These are phyloP conservation scores for Aristolochia contorta DNA, from an alignment of 164 flowering plant species.

Conservation along the genomic window DNA sequence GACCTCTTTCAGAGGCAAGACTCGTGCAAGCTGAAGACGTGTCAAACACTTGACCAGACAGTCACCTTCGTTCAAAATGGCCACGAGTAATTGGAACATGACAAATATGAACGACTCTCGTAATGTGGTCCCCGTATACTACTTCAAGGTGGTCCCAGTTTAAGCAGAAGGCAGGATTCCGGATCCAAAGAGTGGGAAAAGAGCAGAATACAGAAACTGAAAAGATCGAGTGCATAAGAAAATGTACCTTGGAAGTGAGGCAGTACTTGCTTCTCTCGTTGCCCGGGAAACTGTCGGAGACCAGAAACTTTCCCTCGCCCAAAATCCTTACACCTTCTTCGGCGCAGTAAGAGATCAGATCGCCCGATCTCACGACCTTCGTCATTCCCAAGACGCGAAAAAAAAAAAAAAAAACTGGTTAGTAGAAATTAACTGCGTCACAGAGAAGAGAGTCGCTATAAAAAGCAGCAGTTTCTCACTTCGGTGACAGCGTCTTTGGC, in stretches of 20 bases:
- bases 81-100: no score
- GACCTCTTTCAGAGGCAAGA: no score
- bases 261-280: conserved; percentile 95
- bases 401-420: no score
- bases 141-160: no score
- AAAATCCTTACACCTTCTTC: conserved; percentile 97
- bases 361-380: conserved; percentile 98
- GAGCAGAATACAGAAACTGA: neutral
- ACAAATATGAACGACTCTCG: no score
- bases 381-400: conserved; percentile 4
- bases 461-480: conserved; percentile 27
- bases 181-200: no score
- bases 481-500: conserved; percentile 96
- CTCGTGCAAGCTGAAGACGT: no score
- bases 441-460: neutral
- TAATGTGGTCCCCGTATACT: no score
- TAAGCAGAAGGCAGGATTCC: no score
- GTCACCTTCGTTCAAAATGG: no score
- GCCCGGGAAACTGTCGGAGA: conserved; percentile 98
- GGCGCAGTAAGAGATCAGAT: conserved; percentile 78
- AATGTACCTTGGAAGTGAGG: conserved; percentile 77
- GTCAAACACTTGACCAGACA: no score
- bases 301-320: conserved; percentile 78
- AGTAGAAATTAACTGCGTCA: no score
- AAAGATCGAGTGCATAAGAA: neutral